Base-by-base conservation (phyloP, 768 basidiomycete species). In the Lentinula edodes region DNA sequence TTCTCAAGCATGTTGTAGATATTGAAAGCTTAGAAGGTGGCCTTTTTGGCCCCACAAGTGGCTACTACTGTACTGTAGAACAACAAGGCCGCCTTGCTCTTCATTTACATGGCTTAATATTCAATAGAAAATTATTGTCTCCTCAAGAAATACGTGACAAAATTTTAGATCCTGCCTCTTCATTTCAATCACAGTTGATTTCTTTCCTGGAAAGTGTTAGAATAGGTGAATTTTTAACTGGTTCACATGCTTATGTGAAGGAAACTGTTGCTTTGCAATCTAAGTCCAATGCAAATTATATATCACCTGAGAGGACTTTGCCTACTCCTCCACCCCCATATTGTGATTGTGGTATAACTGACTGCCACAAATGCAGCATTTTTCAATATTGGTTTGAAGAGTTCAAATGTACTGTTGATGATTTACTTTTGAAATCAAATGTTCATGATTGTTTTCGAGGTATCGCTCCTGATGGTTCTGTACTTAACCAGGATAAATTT, bases 21-120 rank as follows among this genome's bases (percentile, higher is more conserved):
- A 23, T 23, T 23, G 23, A 23, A 23, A 23, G 23, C 23, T 23
- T 2, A 23, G 23, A 23, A 23, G 23, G 23, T 23, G 23, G 23
- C 23, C 23, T 23, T 23, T 23, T 23, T 23, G 23, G 23, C 23
- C 23, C 23, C 23, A 23, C 23, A 6, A 42, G 52, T 15, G 72
- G 66, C 0, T 76, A 77, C 53, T 77, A 76, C 64, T 76, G 77
- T 3, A 77, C 74, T 1, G 75, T 77, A 0, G 76, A 79, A 58
- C 71, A 74, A 35, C 77, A 79, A 62, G 76, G 76, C 1, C 54
- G 72, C 52, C 18, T 64, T 69, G 39, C 23, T 23, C 23, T 23
- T 23, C 23, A 23, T 23, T 23, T 23, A 23, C 23, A 23, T 23
- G 23, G 23, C 23, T 23, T 23, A 23, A 23, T 23, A 23, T 23